Base-by-base conservation (phyloP, 116 monocot species). In the Thalassia testudinum region DNA sequence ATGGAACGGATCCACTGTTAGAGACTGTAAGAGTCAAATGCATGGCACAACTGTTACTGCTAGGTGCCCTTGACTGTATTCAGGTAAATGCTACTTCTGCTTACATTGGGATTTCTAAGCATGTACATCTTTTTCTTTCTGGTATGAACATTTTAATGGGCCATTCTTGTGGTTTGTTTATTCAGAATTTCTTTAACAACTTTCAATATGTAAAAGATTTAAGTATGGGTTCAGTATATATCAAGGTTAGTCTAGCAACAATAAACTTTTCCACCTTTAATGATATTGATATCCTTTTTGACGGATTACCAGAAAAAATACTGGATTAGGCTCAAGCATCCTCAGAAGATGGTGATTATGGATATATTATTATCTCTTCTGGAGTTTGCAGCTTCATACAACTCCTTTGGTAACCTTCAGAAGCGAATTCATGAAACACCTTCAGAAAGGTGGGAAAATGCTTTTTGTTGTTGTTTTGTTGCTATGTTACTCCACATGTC, bases 371-470 rank as follows among this genome's bases (percentile, higher is more conserved):
- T 86, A n/a, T 90, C 97, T 42, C 65, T 90, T 57, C 56, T 99
- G 42, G 97, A 99, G 67, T 99, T 99, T 73, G 79, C 90, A 40
- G 64, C 97, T 49, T 72, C 86, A 49, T 99, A 82, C 75, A 99
- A 99, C 67, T 99, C 97, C 10, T 71, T 82, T 57, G 72, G 86
- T 50, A 99, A 82, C 51, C 82, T 99, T 43, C 66, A 85, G 79
- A 64, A 59, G 40, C 66, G 85, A 56, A 90, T 99, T 74, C 85
- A 79, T 47, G 77, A 80, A 47, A 78, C 77, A 64, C 73, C 97
- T 62, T 27, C 75, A 58, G 86, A 82, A 42, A 81, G 97, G 97
- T 99, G 61, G 13, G n/a, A n/a, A n/a, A n/a, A n/a, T n/a, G n/a
- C n/a, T 44, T 23, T 18, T 22, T 48, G 10, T 27, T 24, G 22